Evolutionary conservation across 73 alveolate genomes (phyloP), one percentile per base, ranked within the genome.

Genomic region (Paramecium sexaurelia): DNA sequence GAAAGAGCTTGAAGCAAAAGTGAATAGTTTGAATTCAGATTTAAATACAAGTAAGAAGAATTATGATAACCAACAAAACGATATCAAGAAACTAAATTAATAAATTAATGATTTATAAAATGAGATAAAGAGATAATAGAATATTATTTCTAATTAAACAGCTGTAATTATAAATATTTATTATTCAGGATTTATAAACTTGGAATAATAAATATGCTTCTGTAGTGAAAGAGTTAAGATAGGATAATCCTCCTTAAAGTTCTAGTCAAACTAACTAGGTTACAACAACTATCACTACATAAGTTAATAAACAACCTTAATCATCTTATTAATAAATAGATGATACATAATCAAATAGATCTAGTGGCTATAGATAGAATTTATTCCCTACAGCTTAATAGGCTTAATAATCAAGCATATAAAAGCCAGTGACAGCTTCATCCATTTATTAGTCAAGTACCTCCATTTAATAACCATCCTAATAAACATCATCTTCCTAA

Each of bases 371-470:
- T 61, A 61, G 83, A 61, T 61, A 61, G n/a, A 61, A 61, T 61
- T 6, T 61, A 61, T 61, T 61, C 45, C 83, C 83, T 11, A 61
- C 83, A 19, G 83, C 83, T 26, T 61, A 7, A 61, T 61, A 61
- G 26, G 83, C 39, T 7, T 61, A 61, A 61, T 61, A 26, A 29
- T 22, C 83, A 26, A 32, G 39, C 67, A 51, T 29, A 17, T 29
- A 51, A 11, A 61, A 61, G 26, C 83, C 83, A 61, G 83, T 61
- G 83, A 61, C 83, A 61, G 83, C 83, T 29, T 61, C 83, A 61
- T 61, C 83, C 19, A 61, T 61, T 11, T 61, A 61, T 61, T 11
- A 26, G 47, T 26, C 83, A 11, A 13, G 47, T 8, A 26, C 83
- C 9, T 61, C 39, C 9, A 15, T 26, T 61, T 32, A 61, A 61